Evolutionary conservation across 108 stramenopile species (phyloP), one percentile per base, ranked within the genome.

Genomic region (Cyclotella choctawhatcheeana): DNA sequence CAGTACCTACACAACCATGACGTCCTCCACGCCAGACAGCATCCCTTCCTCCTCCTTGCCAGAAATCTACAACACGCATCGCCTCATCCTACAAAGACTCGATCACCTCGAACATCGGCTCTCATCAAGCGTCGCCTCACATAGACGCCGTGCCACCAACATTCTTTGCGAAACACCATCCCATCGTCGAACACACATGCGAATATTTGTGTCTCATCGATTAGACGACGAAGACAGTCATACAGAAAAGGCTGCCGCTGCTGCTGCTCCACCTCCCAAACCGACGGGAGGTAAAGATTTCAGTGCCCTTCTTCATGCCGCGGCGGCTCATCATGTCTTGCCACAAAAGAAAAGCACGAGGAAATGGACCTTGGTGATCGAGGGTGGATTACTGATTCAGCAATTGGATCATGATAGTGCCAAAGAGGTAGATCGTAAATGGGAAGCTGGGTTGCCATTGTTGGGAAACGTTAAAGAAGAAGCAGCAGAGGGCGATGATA

Each of bases 331-430:
- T 20, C 40, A 44, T 22, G 35, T 27, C 16, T 21, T 51, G 25
- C 32, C 48, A 14, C 60, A 59, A 20, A 61, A 37, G 24, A 73
- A 60, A 54, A 73, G 54, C 13, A 43, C 50, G 7, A 34, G 83
- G 26, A 74, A 69, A 56, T 94, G 87, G 85, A 85, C 69, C 4
- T 48, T 92, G 53, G 73, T 81, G 8, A 58, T 94, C 47, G 93
- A 94, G 58, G 93, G 93, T 3, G 87, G 83, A n/a, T 37, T 94
- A 24, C 47, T 94, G 63, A 73, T 90, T 27, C 78, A 79, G 17
- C 76, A 90, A 45, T 54, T 89, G 43, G 93, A 94, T 69, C 88
- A 94, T 53, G 79, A 74, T 17, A 83, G 81, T 53, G 90, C 90
- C 20, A 74, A 50, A 24, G 63, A 63, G 35, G 73, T 88, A 3